Conservation (phyloP, 495 filamentous ascomycete genomes). For the Aspergillus asperescens region DNA sequence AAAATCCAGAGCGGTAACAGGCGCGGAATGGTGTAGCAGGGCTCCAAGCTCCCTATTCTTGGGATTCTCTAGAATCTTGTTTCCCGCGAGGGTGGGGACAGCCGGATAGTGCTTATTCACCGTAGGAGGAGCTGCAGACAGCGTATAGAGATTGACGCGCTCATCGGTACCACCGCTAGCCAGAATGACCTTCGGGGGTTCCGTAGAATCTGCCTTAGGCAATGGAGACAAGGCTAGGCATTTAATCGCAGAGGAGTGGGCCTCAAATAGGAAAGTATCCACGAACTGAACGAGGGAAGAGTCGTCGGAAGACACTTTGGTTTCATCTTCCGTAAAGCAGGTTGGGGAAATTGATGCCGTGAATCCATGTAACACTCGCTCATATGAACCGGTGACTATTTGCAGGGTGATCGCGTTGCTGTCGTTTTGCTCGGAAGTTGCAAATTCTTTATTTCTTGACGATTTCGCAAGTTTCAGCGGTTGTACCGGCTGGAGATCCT, state of each 20-base stretch:
- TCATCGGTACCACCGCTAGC: slow-evolving; percentile 90
- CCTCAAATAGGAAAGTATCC: slow-evolving; percentile 94
- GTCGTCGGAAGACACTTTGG: slow-evolving; percentile 21
- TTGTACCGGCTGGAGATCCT: slow-evolving; percentile 27
- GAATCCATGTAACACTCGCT: slow-evolving; percentile 87
- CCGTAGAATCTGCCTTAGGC: slow-evolving; percentile 47
- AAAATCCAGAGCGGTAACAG: slow-evolving; percentile 72
- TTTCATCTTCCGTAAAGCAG: slow-evolving; percentile 18
- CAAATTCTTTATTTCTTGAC: slow-evolving; percentile 20
- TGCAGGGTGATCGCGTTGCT: slow-evolving; percentile 58
- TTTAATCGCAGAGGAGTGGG: slow-evolving; percentile 84
- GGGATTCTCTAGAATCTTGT: slow-evolving; percentile 70
- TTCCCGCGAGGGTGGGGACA: slow-evolving; percentile 58
- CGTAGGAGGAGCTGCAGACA: slow-evolving; percentile 64
- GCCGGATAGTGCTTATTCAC: slow-evolving; percentile 40
- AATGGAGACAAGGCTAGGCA: slow-evolving; percentile 83
- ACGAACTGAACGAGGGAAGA: slow-evolving; percentile 58
- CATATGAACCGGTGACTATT: slow-evolving; percentile 91
- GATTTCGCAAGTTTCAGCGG: slow-evolving; percentile 36
- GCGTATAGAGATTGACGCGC: slow-evolving; percentile 87
- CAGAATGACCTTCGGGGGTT: slow-evolving; percentile 68
- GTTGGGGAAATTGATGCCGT: slow-evolving; percentile 60
- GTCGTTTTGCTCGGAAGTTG: slow-evolving; percentile 18
- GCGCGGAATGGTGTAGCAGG: slow-evolving; percentile 77
- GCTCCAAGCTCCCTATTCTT: slow-evolving; percentile 84